Base-by-base conservation (phyloP, 2,329 filamentous ascomycete genomes). In the Geosmithia putterillii region DNA sequence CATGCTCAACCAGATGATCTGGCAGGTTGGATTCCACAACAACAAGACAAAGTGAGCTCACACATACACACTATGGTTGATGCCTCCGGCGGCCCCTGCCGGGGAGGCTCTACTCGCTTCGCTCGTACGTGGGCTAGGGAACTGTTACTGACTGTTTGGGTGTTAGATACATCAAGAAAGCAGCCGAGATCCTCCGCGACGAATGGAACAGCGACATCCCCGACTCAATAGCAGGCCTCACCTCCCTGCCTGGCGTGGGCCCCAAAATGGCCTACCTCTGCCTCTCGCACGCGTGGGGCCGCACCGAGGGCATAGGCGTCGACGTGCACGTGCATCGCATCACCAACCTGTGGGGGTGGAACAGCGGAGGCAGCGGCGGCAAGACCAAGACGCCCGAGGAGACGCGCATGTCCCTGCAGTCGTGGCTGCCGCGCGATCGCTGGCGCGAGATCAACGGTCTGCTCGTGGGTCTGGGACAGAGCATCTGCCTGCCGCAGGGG, bases 301-400 rank as follows among this genome's bases (percentile, higher is more conserved):
- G 68, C 28, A 75, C 74, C 43, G 70, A 78, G 55, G 89, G 89
- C 7, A 94, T 95, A 50, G 89, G 89, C 21, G 89, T 95, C 41
- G 89, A 95, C 59, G 88, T 95, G 5, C 89, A 95, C 62, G 89
- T 95, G 3, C 89, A 95, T 63, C 83, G 89, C 44, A 94, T 95
- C 62, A 90, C 87, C 42, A 95, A 95, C 63, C 69, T 94, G 22
- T 95, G 88, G 88, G 84, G 86, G 3, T 95, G 89, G 89, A 78
- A 94, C 59, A 78, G 76, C 59, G n/a, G n/a, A n/a, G n/a, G n/a
- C n/a, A n/a, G n/a, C n/a, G n/a, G n/a, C n/a, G n/a, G n/a, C n/a
- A 32, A 32, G 28, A 90, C 83, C 2, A 81, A 78, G 53, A 83
- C 69, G 12, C 89, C 89, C 0, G 89, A 95, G 65, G 83, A 86